Base-by-base conservation (phyloP, 1,284 basidiomycete species). In the Cryptococcus deneoformans region DNA sequence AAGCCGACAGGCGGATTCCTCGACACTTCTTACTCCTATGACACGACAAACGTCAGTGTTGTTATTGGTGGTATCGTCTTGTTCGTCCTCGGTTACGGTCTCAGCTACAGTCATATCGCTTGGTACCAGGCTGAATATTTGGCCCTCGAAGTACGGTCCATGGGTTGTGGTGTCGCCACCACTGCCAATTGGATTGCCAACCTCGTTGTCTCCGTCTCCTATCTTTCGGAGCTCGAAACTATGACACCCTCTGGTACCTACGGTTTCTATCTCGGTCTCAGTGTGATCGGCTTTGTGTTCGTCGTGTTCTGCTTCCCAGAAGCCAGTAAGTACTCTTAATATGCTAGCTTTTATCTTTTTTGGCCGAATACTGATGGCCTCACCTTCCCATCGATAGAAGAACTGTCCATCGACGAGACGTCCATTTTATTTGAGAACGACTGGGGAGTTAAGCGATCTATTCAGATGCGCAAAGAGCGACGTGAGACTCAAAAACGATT, bases 101-200 rank as follows among this genome's bases (percentile, higher is more conserved):
- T 65, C n/a, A 66, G 69, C 39, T 67, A 73, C 36, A 68, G 69
- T 12, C 72, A 73, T 54, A 60, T 77, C 6, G 67, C 67, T n/a
- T 77, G 76, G 74, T 70, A 69, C 52, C 61, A 63, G 46, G 59
- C 62, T 38, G 75, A 77, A 52, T 70, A 71, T 61, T 64, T 72
- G 45, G 60, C 67, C 5, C 67, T 73, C 24, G 68, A 75, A 54
- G 70, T 71, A 10, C 64, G 75, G n/a, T 70, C 69, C 38, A 46
- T 67, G 8, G 75, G 73, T 14, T 55, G 53, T 2, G 62, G 56
- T 11, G 54, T 66, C 10, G 49, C 59, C n/a, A 59, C 64, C 34
- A 61, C 54, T 36, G 50, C 57, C 8, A 60, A 51, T 42, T 69
- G 63, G 62, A 29, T 61, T 11, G 62, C 63, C 46, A 69, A 67